phyloP scores from a whole-genome alignment of 1,284 basidiomycete species.

The Marasmius sp. region DNA sequence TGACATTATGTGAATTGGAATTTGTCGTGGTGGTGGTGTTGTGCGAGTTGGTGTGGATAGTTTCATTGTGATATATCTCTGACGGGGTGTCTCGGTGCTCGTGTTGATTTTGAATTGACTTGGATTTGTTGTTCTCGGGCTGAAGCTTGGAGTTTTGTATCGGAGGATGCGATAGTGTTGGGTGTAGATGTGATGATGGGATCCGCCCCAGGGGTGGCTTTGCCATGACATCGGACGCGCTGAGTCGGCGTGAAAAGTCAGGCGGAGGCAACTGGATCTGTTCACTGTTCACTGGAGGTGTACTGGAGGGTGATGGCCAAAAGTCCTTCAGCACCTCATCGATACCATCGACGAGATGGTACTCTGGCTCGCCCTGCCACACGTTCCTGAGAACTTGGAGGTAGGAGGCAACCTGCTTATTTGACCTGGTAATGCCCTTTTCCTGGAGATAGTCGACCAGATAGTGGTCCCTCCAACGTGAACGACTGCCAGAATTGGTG shows the following conservation, averaged over 20 bases:
- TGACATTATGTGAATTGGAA: neutral
- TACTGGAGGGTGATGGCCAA: too few species aligned
- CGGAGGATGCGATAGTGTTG: too few species aligned
- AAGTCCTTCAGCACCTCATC: slow-evolving; percentile 52
- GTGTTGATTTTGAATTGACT: too few species aligned
- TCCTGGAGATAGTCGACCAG: slow-evolving; percentile 75
- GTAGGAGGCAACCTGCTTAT: slow-evolving; percentile 83
- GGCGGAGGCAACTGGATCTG: too few species aligned
- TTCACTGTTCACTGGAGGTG: too few species aligned
- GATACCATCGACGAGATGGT: slow-evolving; percentile 67
- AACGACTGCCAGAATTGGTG: slow-evolving; percentile 72
- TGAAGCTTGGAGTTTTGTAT: too few species aligned
- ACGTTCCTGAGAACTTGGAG: slow-evolving; percentile 81
- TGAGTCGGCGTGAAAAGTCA: too few species aligned
- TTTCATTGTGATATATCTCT: neutral
- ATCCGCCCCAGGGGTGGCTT: too few species aligned
- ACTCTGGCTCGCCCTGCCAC: slow-evolving; percentile 72
- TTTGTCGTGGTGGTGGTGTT: neutral
- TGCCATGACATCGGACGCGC: too few species aligned
- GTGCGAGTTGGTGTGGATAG: neutral
- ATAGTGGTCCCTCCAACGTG: slow-evolving; percentile 79
- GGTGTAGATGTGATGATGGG: too few species aligned
- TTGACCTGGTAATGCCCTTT: slow-evolving; percentile 64
- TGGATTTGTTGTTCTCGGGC: too few species aligned
- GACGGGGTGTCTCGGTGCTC: too few species aligned